These are phyloP conservation scores for Euptelea pleiosperma DNA, from an alignment of 164 flowering plant species.

Conservation along the genomic window DNA sequence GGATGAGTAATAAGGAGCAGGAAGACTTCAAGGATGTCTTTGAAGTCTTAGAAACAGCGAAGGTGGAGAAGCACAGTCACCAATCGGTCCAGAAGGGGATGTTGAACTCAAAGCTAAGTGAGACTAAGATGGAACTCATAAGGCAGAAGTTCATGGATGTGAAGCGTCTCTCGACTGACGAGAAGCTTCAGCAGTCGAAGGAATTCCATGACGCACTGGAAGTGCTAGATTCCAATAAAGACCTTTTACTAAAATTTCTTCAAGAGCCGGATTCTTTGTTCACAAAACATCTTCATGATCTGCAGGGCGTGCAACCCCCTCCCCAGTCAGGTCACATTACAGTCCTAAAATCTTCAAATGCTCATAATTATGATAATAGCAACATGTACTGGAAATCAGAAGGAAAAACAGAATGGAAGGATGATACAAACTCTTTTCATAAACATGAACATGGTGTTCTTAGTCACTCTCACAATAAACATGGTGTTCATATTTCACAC, in stretches of 20 bases:
- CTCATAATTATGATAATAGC: slow-evolving; percentile 20
- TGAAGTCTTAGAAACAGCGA: slow-evolving; percentile 58
- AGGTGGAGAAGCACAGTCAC: slow-evolving; percentile 17
- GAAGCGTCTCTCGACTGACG: slow-evolving; percentile 57
- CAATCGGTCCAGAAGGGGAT: slow-evolving; percentile 13
- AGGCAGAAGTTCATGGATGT: slow-evolving; percentile 58
- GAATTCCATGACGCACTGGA: slow-evolving; percentile 68
- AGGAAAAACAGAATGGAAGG: slow-evolving; percentile 25
- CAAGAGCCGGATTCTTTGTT: slow-evolving; percentile 75
- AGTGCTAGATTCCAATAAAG: slow-evolving; percentile 57
- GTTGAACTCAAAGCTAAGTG: slow-evolving; percentile 25
- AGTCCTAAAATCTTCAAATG: slow-evolving; percentile 30
- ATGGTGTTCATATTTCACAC: slow-evolving; percentile 18
- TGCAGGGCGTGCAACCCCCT: slow-evolving; percentile 31
- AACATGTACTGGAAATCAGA: slow-evolving; percentile 20
- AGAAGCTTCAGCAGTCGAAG: slow-evolving; percentile 50
- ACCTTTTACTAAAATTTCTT: slow-evolving; percentile 60
- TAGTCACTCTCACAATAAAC: slow-evolving; percentile 13
- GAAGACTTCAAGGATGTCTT: slow-evolving; percentile 81
- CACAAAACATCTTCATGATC: slow-evolving; percentile 57
- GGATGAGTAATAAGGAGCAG: slow-evolving; percentile 44
- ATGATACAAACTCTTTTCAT: slow-evolving; percentile 18
- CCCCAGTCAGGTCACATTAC: slow-evolving; percentile 29
- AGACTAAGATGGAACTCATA: slow-evolving; percentile 45
- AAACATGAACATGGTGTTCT: slow-evolving; percentile 18